Evolutionary conservation across 768 basidiomycete genomes (phyloP).

Genomic region (Macrolepiota dolichaula): DNA sequence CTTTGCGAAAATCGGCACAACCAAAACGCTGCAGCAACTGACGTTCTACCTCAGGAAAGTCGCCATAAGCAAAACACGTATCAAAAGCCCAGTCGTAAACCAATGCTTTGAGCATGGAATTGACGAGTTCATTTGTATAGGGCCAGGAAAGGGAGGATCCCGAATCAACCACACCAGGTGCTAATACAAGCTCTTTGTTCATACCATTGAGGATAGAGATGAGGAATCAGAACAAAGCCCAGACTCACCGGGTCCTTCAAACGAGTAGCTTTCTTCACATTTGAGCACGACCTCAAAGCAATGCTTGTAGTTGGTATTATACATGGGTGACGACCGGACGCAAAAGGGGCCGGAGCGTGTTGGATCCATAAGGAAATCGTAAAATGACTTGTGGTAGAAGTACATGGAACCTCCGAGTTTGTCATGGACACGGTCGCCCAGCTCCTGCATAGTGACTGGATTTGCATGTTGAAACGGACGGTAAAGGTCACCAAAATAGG

Average conservation of each 20-base stretch:
- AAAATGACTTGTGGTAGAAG: slow-evolving; percentile 8
- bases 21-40: background rate
- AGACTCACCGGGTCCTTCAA: background rate
- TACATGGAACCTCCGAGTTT: background rate
- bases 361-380: background rate
- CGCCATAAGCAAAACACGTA: background rate
- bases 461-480: background rate
- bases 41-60: background rate
- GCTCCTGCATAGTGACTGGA: background rate
- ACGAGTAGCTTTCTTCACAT: background rate
- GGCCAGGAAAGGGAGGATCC: background rate
- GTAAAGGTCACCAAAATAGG: background rate
- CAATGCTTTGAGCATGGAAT: background rate
- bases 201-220: background rate
- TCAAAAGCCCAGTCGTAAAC: background rate
- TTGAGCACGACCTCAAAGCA: background rate
- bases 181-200: background rate
- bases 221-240: background rate
- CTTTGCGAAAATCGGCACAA: background rate
- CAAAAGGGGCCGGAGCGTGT: background rate
- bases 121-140: background rate
- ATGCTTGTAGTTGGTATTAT: background rate
- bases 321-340: background rate
- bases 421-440: background rate
- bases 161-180: background rate